phyloP scores from a whole-genome alignment of 2,329 filamentous ascomycete species.

The Trichoderma sp. region DNA sequence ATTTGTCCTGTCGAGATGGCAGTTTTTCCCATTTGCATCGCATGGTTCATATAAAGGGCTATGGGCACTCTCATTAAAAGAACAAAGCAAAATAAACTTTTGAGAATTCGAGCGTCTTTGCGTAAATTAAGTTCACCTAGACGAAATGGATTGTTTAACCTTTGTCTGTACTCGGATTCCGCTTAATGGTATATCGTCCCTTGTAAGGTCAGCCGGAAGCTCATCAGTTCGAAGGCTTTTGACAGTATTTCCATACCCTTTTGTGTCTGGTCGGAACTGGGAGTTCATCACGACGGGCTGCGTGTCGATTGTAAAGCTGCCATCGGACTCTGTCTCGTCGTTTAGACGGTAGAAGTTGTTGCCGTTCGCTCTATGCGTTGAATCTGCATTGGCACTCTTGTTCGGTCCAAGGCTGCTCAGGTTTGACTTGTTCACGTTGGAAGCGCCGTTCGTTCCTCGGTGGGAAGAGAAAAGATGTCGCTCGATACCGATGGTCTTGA shows the following conservation, averaged over 20 bases:
- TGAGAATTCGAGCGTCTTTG: not conserved
- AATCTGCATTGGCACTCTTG: conserved; percentile 26
- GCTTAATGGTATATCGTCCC: conserved; percentile 46
- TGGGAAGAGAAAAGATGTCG: conserved; percentile 9
- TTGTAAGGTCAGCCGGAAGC: conserved; percentile 37
- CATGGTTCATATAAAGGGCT: not conserved
- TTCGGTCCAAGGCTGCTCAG: conserved; percentile 15
- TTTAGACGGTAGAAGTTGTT: conserved; percentile 42
- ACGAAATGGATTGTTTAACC: conserved; percentile 38
- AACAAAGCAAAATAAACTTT: not conserved
- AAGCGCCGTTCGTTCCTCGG: conserved; percentile 3
- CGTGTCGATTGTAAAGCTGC: conserved; percentile 13
- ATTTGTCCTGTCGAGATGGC: not conserved
- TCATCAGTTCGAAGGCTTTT: conserved; percentile 39
- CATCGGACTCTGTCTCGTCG: conserved; percentile 41
- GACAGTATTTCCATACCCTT: conserved; percentile 40
- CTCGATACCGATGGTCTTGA: conserved; percentile 19
- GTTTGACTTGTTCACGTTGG: conserved; percentile 22
- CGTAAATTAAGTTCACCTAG: conserved; percentile 1
- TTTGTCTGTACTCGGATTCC: conserved; percentile 46
- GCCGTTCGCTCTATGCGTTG: conserved; percentile 32
- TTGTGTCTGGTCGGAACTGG: conserved; percentile 40
- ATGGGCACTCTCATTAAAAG: not conserved
- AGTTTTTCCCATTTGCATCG: conserved; percentile 5
- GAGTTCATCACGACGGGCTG: conserved; percentile 29